phyloP scores from a whole-genome alignment of 2,329 filamentous ascomycete genomes.

The Diplodia scrobiculata region DNA sequence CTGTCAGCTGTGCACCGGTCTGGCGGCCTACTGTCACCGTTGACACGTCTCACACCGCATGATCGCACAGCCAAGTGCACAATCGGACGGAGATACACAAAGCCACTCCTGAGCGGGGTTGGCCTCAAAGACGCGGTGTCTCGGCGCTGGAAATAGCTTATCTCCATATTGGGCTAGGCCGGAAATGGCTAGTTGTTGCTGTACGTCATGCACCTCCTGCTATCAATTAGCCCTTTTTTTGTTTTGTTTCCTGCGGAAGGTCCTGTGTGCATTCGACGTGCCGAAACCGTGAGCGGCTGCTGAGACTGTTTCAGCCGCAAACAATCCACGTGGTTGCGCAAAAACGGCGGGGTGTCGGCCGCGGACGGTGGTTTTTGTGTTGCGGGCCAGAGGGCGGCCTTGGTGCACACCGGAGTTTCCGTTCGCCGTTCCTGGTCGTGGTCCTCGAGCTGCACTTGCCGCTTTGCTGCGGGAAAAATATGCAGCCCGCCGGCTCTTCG shows the following conservation, averaged over 20 bases:
- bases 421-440: not conserved
- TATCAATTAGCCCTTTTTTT: not conserved
- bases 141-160: slow-evolving; percentile 5
- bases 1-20: not conserved
- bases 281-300: not conserved
- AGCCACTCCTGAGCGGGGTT: slow-evolving; percentile 2
- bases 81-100: not conserved
- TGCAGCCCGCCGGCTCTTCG: slow-evolving; percentile 1
- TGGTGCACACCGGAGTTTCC: not conserved
- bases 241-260: not conserved
- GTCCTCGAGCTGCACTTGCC: not conserved
- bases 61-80: not conserved
- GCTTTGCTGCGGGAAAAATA: not conserved
- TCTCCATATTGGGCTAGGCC: not conserved
- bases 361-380: not conserved
- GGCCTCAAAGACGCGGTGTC: not conserved
- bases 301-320: not conserved
- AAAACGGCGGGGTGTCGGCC: not conserved
- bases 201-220: not conserved
- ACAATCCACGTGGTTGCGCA: not conserved
- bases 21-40: not conserved
- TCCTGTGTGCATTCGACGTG: not conserved
- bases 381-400: not conserved
- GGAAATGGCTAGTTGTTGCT: not conserved
- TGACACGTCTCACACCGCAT: not conserved